Conservation (phyloP, 305 asterid species). For the Solanum hybrid region DNA sequence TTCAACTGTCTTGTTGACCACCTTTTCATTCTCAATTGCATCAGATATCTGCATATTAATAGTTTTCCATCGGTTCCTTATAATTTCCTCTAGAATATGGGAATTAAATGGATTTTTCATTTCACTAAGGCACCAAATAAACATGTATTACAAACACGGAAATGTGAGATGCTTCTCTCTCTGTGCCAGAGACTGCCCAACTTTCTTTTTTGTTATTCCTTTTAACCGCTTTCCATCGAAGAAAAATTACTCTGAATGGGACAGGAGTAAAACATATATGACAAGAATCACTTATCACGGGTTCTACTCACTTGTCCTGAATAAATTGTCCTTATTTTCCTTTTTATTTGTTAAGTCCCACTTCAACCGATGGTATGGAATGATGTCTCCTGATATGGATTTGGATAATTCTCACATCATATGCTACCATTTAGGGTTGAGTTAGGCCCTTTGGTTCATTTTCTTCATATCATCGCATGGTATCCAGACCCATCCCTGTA, state of each 20-base stretch:
- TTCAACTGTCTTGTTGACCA: slow-evolving; percentile 55
- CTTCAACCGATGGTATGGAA: neutral
- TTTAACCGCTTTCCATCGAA: neutral
- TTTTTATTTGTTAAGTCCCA: neutral
- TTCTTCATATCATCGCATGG: neutral
- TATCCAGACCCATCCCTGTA: neutral
- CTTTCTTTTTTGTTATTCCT: neutral
- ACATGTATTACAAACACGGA: neutral
- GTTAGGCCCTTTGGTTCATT: neutral
- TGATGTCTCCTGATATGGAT: neutral
- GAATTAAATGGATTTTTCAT: neutral
- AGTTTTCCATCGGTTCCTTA: neutral
- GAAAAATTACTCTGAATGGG: neutral
- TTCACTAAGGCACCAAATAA: neutral
- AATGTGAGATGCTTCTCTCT: neutral
- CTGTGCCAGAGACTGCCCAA: neutral
- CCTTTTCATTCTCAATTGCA: slow-evolving; percentile 82
- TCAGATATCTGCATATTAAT: slow-evolving; percentile 46
- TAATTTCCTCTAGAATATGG: neutral
- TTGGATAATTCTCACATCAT: neutral
- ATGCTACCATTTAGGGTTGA: neutral
- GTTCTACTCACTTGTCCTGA: neutral
- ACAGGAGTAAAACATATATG: neutral
- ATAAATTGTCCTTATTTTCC: neutral
- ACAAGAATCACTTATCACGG: neutral